These are phyloP conservation scores for Haplosporangium sp. DNA, from an alignment of 371 early-diverging fungal genomes.

Conservation along the genomic window DNA sequence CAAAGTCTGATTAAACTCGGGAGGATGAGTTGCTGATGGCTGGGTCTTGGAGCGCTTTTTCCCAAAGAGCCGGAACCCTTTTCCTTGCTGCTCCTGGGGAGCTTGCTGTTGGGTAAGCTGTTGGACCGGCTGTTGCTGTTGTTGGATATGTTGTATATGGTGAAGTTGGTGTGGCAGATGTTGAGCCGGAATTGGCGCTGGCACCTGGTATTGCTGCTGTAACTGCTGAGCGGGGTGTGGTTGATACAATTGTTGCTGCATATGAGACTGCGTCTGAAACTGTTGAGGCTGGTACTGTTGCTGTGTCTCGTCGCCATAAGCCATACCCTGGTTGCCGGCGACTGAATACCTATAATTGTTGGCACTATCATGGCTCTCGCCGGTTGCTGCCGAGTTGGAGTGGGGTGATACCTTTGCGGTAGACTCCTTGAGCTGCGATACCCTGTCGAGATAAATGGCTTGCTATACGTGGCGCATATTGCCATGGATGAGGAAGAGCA, in stretches of 20 bases:
- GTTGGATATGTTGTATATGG: slow-evolving; percentile 11
- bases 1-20: slow-evolving; percentile 15
- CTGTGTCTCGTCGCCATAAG: slow-evolving; percentile 18
- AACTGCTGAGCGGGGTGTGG: slow-evolving; percentile 6
- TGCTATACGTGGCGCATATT: slow-evolving; percentile 15
- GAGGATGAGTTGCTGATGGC: slow-evolving; percentile 32
- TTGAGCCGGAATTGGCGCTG: no score
- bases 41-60: slow-evolving; percentile 55
- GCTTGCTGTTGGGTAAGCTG: slow-evolving; percentile 3
- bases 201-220: slow-evolving; percentile 2
- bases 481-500: neutral
- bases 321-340: neutral
- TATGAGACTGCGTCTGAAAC: slow-evolving; percentile 7
- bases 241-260: slow-evolving; percentile 1
- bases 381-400: slow-evolving; percentile 11
- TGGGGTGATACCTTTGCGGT: neutral
- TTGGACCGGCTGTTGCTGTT: slow-evolving; percentile 5
- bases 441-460: slow-evolving; percentile 54
- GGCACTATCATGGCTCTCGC: slow-evolving; percentile 11
- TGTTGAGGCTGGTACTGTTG: slow-evolving; percentile 22
- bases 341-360: slow-evolving; percentile 25
- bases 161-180: slow-evolving; percentile 7
- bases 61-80: slow-evolving; percentile 36
- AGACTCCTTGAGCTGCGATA: slow-evolving; percentile 34
- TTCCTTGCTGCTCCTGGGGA: slow-evolving; percentile 9